A percentile compares a stretch with the other conserved stretches of the same genome.
Conservation (phyloP, 1,284 basidiomycete genomes). For the Naganishia sp. region DNA sequence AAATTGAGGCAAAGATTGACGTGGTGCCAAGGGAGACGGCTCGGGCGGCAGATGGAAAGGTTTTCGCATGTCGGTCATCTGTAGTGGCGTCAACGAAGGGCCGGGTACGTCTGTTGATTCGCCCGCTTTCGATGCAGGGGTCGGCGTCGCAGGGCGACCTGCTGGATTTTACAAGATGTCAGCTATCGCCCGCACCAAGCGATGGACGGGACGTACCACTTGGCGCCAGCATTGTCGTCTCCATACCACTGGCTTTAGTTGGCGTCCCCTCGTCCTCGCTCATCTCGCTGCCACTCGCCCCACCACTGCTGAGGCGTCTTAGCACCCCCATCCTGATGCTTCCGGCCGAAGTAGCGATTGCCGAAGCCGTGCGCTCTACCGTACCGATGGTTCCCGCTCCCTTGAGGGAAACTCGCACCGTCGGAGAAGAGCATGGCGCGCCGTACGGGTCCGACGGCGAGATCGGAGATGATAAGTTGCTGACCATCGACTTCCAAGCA, state of each 20-base stretch:
- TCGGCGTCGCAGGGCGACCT: constrained; percentile 32
- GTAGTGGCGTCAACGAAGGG: constrained; percentile 20
- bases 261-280: constrained; percentile 54
- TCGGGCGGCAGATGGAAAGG: constrained; percentile 17
- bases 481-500: not conserved
- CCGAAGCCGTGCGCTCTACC: not conserved
- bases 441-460: constrained; percentile 40
- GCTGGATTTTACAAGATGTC: constrained; percentile 13
- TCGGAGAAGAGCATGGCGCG: constrained; percentile 48
- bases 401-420: constrained; percentile 37
- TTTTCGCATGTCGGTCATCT: constrained; percentile 10
- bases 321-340: constrained; percentile 40
- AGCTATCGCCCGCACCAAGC: constrained; percentile 28
- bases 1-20: constrained; percentile 51
- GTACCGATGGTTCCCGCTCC: constrained; percentile 13
- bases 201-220: constrained; percentile 13
- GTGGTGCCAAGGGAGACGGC: constrained; percentile 37
- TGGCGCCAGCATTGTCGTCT: constrained; percentile 23
- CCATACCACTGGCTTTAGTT: constrained; percentile 44
- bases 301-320: constrained; percentile 41
- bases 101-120: not conserved
- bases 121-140: constrained; percentile 11
- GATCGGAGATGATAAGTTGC: constrained; percentile 16
- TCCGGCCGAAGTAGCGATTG: constrained; percentile 15
- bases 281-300: constrained; percentile 39